Evolutionary conservation across 108 stramenopile species (phyloP).

Genomic region (Aurantiochytrium sp.): DNA sequence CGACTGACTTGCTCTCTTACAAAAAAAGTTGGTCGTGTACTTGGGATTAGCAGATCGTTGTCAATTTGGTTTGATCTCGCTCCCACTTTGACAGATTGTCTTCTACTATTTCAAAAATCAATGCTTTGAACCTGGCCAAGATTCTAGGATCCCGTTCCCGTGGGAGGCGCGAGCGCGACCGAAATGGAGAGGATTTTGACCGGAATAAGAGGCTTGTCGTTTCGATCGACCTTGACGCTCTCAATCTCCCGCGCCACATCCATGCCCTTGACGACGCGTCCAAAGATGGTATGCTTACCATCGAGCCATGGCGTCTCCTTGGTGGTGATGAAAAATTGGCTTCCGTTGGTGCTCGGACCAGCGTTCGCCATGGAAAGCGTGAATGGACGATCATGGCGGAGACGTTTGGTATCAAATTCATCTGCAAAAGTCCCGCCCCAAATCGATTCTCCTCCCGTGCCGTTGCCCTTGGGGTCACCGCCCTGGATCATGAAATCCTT

Average conservation of each 20-base stretch:
- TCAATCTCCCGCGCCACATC: conserved; percentile 86
- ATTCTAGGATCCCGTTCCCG: background rate
- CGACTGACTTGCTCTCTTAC: no score
- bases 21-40: no score
- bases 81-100: no score
- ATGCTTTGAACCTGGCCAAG: no score
- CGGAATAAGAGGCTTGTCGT: conserved; percentile 85
- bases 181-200: conserved; percentile 76
- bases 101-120: no score
- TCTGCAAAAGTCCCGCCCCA: conserved; percentile 99
- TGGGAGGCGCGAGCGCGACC: background rate
- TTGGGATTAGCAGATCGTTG: no score
- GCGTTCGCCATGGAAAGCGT: conserved; percentile 97
- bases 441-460: conserved; percentile 98
- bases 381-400: conserved; percentile 85
- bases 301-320: conserved; percentile 92
- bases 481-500: conserved; percentile 91
- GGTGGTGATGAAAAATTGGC: conserved; percentile 91
- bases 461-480: conserved; percentile 94
- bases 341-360: conserved; percentile 54
- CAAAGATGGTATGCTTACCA: conserved; percentile 94
- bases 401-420: conserved; percentile 73
- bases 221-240: conserved; percentile 76
- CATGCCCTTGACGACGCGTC: conserved; percentile 86
- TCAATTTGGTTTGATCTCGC: no score